These are phyloP conservation scores for Rhododendron ferrugineum DNA, from an alignment of 148 eudicot genomes.

Conservation along the genomic window DNA sequence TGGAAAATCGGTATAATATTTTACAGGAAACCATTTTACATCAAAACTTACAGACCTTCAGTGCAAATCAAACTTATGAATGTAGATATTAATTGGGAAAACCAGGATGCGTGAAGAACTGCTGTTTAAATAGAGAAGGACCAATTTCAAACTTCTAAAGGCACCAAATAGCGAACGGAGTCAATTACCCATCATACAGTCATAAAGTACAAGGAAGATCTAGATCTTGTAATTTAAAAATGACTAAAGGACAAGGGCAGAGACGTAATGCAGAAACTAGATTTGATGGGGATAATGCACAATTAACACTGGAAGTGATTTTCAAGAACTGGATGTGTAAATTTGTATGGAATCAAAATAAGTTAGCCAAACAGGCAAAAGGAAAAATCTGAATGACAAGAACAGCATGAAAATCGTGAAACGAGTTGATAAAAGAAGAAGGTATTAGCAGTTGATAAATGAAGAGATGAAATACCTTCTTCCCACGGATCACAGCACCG, in stretches of 20 bases:
- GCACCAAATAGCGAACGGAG: background rate
- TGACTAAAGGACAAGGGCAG: background rate
- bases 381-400: background rate
- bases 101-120: background rate
- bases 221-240: background rate
- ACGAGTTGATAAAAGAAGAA: background rate
- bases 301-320: background rate
- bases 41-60: background rate
- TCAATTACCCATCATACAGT: background rate
- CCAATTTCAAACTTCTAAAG: background rate
- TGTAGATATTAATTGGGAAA: background rate
- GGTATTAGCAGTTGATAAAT: no score
- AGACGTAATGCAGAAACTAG: background rate
- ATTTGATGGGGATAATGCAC: background rate
- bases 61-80: background rate
- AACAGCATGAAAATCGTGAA: background rate
- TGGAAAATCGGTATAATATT: background rate
- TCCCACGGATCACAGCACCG: conserved; percentile 44
- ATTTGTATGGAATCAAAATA: background rate
- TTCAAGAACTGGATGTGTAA: background rate
- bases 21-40: background rate
- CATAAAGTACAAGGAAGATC: background rate
- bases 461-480: conserved; percentile 29
- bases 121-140: background rate
- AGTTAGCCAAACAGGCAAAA: background rate